Evolutionary conservation across 225 moss, liverwort and hornwort species (phyloP).

Genomic region (Sphagnum tenellum): DNA sequence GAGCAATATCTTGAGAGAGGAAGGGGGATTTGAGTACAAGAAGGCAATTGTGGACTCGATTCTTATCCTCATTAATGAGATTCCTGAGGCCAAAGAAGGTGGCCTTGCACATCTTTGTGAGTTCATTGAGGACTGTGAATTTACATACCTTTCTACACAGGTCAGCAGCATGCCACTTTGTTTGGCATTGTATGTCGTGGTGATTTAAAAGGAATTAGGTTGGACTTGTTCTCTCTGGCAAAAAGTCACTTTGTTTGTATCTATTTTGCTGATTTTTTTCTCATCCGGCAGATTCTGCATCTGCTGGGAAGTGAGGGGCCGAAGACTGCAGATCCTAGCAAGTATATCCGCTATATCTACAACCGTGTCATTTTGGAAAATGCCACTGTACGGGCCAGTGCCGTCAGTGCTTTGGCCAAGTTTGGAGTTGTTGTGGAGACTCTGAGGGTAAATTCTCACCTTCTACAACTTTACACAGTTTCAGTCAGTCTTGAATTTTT

Average conservation of each 20-base stretch:
- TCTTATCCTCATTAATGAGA: slow-evolving; percentile 88
- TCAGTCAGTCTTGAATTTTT: no score
- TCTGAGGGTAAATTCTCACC: slow-evolving; percentile 25
- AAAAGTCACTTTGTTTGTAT: background rate
- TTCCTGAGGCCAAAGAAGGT: slow-evolving; percentile 91
- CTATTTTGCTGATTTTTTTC: background rate
- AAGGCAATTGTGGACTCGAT: slow-evolving; percentile 94
- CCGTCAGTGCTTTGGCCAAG: slow-evolving; percentile 87
- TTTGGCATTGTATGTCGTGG: background rate
- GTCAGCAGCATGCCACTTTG: slow-evolving; percentile 9
- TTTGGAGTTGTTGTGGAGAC: slow-evolving; percentile 66
- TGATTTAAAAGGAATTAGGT: no score
- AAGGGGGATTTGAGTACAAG: slow-evolving; percentile 95
- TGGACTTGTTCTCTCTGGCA: background rate
- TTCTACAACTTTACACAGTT: no score
- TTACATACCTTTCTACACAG: slow-evolving; percentile 93
- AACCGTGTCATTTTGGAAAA: slow-evolving; percentile 92
- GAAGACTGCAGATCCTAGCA: slow-evolving; percentile 82
- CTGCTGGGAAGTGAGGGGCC: slow-evolving; percentile 93
- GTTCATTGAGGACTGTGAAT: slow-evolving; percentile 94
- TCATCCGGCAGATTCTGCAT: slow-evolving; percentile 60
- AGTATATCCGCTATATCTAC: slow-evolving; percentile 85
- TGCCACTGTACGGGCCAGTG: slow-evolving; percentile 92
- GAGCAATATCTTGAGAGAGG: slow-evolving; percentile 81
- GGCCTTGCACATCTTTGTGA: slow-evolving; percentile 89